Evolutionary conservation across 495 filamentous ascomycete species (phyloP).

Genomic region (Aeminium ludgeri): DNA sequence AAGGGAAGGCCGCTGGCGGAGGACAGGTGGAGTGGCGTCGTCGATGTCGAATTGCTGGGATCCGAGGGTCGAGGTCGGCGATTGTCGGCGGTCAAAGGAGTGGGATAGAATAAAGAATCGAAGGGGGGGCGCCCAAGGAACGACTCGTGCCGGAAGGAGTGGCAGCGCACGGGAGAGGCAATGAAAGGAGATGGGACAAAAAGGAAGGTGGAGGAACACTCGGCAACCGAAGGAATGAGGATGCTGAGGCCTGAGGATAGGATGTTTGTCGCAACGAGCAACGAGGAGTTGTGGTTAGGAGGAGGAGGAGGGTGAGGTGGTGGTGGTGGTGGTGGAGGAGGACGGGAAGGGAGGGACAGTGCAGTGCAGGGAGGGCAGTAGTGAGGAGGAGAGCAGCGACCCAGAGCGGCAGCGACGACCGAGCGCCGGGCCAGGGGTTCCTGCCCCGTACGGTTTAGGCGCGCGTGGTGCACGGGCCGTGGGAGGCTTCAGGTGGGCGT

Average conservation of each 20-base stretch:
- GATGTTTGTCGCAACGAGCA: background rate
- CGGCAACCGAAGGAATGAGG: constrained; percentile 16
- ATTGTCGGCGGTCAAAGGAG: background rate
- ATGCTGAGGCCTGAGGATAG: constrained; percentile 8
- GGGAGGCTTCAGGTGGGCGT: no score
- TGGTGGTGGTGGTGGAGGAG: no score
- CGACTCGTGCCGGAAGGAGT: constrained; percentile 4
- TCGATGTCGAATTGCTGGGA: background rate
- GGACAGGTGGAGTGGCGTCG: background rate
- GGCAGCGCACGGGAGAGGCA: constrained; percentile 3
- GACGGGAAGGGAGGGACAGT: background rate
- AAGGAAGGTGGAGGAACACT: constrained; percentile 6
- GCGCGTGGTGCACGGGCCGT: no score
- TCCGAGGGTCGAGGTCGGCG: background rate
- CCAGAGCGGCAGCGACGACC: background rate
- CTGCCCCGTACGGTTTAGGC: no score
- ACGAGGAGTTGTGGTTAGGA: background rate
- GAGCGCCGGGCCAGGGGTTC: no score
- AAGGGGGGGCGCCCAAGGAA: constrained; percentile 2
- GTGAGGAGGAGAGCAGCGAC: background rate
- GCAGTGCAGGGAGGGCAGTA: background rate
- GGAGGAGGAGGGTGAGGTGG: no score
- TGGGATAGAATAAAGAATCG: constrained; percentile 9
- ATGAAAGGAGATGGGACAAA: constrained; percentile 3
- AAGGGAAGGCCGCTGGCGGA: constrained; percentile 1